A percentile compares a stretch with the other conserved stretches of the same genome.
Conservation (phyloP, 2,329 filamentous ascomycete species). For the Ophiobolus disseminans region DNA sequence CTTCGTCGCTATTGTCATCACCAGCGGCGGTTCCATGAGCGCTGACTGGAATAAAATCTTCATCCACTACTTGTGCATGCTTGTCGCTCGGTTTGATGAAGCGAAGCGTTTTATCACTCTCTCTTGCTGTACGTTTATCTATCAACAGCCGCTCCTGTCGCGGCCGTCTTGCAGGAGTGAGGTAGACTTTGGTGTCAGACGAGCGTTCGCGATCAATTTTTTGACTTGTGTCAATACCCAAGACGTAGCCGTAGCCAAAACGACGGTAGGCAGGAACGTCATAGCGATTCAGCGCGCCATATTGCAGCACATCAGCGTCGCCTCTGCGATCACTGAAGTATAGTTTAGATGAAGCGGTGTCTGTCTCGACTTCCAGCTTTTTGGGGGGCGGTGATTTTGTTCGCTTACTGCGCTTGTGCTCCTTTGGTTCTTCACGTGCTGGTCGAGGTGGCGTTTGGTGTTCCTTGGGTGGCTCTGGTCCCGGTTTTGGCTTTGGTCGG, state of each 20-base stretch:
- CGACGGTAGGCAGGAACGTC: conserved; percentile 75
- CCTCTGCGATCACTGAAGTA: conserved; percentile 70
- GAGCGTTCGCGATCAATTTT: conserved; percentile 72
- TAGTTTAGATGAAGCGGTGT: conserved; percentile 10
- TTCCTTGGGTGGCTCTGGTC: conserved; percentile 15
- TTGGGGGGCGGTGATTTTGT: conserved; percentile 47
- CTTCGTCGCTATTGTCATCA: conserved; percentile 21
- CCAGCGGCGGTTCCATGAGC: too few species aligned
- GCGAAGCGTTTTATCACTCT: conserved; percentile 35
- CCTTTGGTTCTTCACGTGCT: conserved; percentile 10
- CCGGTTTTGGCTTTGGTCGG: conserved; percentile 58
- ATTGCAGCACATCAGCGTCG: conserved; percentile 76
- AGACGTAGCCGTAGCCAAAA: conserved; percentile 70
- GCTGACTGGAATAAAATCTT: conserved; percentile 45
- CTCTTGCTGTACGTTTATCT: conserved; percentile 25
- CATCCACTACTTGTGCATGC: conserved; percentile 6
- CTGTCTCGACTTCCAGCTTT: conserved; percentile 4
- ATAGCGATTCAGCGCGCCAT: conserved; percentile 75
- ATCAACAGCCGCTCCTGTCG: conserved; percentile 57
- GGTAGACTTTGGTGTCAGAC: conserved; percentile 56
- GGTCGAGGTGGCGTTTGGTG: conserved; percentile 3
- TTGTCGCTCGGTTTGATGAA: conserved; percentile 25
- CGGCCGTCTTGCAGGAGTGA: conserved; percentile 45
- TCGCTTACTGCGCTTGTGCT: neutral
- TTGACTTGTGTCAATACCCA: conserved; percentile 68